A percentile compares a stretch with the other conserved stretches of the same genome.
Evolutionary conservation across 352 stramenopile species (phyloP).

Genomic region (Nothophytophthora sp.): DNA sequence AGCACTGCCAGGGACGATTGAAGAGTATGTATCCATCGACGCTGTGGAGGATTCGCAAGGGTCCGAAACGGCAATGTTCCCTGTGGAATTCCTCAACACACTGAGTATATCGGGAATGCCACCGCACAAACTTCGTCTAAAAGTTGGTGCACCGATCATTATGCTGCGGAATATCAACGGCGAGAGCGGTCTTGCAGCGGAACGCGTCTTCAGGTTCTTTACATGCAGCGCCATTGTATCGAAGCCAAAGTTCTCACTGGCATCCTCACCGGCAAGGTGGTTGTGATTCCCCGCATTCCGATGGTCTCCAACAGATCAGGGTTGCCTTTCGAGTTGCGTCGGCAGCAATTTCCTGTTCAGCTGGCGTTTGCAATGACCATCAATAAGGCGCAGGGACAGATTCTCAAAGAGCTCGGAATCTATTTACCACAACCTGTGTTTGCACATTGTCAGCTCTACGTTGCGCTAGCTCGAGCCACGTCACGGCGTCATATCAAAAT

Average conservation of each 20-base stretch:
- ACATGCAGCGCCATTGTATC: neutral
- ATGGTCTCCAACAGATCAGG: slow-evolving; percentile 9
- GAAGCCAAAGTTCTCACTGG: neutral
- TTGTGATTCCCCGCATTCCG: slow-evolving; percentile 13
- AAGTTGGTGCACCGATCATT: slow-evolving; percentile 13
- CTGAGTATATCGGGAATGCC: slow-evolving; percentile 11
- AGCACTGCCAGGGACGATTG: neutral
- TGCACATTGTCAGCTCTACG: slow-evolving; percentile 17
- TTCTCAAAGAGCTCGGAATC: slow-evolving; percentile 13
- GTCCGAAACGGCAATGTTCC: slow-evolving; percentile 6
- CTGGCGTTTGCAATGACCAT: slow-evolving; percentile 28
- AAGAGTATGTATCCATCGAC: neutral
- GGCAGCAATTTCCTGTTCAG: slow-evolving; percentile 20
- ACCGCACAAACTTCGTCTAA: slow-evolving; percentile 18
- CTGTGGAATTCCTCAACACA: slow-evolving; percentile 15
- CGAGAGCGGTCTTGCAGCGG: slow-evolving; percentile 19
- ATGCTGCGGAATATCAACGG: slow-evolving; percentile 19
- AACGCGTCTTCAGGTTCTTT: slow-evolving; percentile 9
- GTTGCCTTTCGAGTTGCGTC: slow-evolving; percentile 17
- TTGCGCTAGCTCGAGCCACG: slow-evolving; percentile 7
- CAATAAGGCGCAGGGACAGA: slow-evolving; percentile 26
- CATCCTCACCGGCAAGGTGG: neutral
- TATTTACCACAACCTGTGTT: slow-evolving; percentile 13
- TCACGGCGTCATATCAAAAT: neutral
- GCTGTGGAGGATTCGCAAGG: neutral